A percentile compares a stretch with the other conserved stretches of the same genome.
Evolutionary conservation across 495 filamentous ascomycete species (phyloP).

Genomic region (Astrocystis sublimbata): DNA sequence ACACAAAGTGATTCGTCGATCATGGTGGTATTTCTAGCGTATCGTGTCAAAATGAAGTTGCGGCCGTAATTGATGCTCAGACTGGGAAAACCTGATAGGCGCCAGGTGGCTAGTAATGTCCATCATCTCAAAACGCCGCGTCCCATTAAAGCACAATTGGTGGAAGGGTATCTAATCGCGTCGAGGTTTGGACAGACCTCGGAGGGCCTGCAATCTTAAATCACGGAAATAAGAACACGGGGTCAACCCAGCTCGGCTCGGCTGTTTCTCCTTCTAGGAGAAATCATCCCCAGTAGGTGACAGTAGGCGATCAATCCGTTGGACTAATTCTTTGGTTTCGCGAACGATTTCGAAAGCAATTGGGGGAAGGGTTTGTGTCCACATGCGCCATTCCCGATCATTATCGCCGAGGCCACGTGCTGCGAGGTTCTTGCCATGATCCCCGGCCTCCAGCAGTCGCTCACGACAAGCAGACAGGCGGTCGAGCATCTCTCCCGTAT

Average conservation of each 20-base stretch:
- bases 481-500: conserved; percentile 62
- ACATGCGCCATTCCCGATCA: conserved; percentile 58
- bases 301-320: conserved; percentile 42
- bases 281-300: conserved; percentile 46
- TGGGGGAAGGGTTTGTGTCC: conserved; percentile 72
- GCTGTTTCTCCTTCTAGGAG: conserved; percentile 30
- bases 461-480: conserved; percentile 64
- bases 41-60: conserved; percentile 12
- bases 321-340: conserved; percentile 74
- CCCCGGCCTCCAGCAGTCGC: conserved; percentile 66
- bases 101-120: too few species aligned
- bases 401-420: conserved; percentile 46
- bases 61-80: not conserved
- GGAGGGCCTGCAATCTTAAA: conserved; percentile 16
- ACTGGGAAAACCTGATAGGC: not conserved
- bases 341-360: conserved; percentile 86
- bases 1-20: conserved; percentile 9
- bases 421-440: conserved; percentile 59
- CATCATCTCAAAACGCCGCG: too few species aligned
- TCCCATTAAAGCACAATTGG: conserved; percentile 9
- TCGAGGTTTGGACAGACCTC: conserved; percentile 18
- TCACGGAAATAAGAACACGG: conserved; percentile 21
- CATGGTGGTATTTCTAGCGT: too few species aligned
- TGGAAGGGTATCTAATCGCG: conserved; percentile 17
- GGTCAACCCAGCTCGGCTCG: conserved; percentile 20